phyloP scores from a whole-genome alignment of 805 yeast species.

The Jamesozyma jinghongensis region DNA sequence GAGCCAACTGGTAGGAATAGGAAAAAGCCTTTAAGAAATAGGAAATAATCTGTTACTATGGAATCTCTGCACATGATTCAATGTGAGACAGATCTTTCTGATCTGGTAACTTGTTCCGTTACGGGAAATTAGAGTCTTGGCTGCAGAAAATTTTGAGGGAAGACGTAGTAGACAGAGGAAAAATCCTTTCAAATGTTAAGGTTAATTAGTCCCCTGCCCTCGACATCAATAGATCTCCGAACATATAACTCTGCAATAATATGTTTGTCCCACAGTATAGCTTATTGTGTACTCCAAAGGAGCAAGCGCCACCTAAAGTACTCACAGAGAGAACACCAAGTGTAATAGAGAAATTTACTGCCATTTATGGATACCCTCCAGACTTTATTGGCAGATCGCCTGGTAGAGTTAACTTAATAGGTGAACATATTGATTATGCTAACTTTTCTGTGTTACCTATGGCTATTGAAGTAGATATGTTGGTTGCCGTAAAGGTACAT shows the following conservation, averaged over 20 bases:
- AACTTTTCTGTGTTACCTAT: constrained; percentile 60
- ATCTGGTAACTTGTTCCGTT: too few relatives aligned
- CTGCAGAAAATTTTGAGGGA: too few relatives aligned
- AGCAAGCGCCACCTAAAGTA: constrained; percentile 6
- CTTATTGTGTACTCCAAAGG: not conserved
- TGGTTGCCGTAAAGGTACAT: constrained; percentile 39
- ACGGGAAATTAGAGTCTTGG: too few relatives aligned
- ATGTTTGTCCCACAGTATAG: constrained; percentile 14
- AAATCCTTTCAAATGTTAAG: too few relatives aligned
- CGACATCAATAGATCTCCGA: too few relatives aligned
- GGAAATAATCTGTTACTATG: too few relatives aligned
- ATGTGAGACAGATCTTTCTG: too few relatives aligned
- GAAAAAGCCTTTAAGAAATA: too few relatives aligned
- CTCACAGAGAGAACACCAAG: constrained; percentile 4
- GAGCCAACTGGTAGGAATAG: too few relatives aligned
- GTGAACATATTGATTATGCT: constrained; percentile 67
- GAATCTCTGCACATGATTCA: too few relatives aligned
- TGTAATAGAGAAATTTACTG: constrained; percentile 8
- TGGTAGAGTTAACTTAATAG: constrained; percentile 65
- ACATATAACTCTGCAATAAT: too few relatives aligned
- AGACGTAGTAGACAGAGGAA: too few relatives aligned
- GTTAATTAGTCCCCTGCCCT: not conserved
- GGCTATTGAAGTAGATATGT: constrained; percentile 61
- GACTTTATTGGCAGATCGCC: constrained; percentile 56
- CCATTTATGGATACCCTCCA: constrained; percentile 10